These are phyloP conservation scores for Salvia splendens DNA, from an alignment of 257 asterid genomes.

Conservation along the genomic window DNA sequence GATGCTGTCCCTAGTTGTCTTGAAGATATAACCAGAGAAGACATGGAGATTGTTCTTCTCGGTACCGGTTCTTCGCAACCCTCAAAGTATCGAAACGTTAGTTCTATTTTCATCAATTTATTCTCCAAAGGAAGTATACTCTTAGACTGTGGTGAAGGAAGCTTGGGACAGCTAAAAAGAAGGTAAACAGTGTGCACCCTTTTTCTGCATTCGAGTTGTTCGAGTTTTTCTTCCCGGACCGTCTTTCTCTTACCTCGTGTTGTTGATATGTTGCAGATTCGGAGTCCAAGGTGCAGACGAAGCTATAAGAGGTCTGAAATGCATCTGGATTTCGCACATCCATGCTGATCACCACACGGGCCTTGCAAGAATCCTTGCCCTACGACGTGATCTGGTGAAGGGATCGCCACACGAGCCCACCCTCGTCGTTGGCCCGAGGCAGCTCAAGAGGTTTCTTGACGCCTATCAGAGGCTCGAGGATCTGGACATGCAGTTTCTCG, in stretches of 20 bases:
- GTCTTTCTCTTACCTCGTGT: not conserved
- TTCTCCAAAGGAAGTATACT: constrained; percentile 80
- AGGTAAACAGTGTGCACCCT: constrained; percentile 43
- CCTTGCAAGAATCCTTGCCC: constrained; percentile 90
- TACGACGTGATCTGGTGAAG: constrained; percentile 62
- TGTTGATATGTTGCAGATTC: constrained; percentile 47
- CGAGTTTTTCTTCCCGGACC: not conserved
- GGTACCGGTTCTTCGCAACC: constrained; percentile 99
- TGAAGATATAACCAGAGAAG: constrained; percentile 71
- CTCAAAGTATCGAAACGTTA: constrained; percentile 94
- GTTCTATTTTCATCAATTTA: constrained; percentile 83
- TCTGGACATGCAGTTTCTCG: constrained; percentile 88
- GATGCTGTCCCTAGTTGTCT: constrained; percentile 71
- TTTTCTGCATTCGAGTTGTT: not conserved
- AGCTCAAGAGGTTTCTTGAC: constrained; percentile 81
- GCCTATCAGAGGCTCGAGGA: constrained; percentile 96
- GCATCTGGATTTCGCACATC: constrained; percentile 96
- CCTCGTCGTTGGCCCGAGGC: constrained; percentile 80
- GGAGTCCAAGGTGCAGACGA: constrained; percentile 85
- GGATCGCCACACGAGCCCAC: constrained; percentile 69
- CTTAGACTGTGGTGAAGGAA: constrained; percentile 96
- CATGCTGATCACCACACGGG: constrained; percentile 99
- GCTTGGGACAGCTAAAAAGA: constrained; percentile 90
- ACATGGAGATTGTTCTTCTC: constrained; percentile 89
- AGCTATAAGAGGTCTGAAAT: constrained; percentile 65